Conservation (phyloP, 2,329 filamentous ascomycete species). For the Dothiorella sarmentorum region DNA sequence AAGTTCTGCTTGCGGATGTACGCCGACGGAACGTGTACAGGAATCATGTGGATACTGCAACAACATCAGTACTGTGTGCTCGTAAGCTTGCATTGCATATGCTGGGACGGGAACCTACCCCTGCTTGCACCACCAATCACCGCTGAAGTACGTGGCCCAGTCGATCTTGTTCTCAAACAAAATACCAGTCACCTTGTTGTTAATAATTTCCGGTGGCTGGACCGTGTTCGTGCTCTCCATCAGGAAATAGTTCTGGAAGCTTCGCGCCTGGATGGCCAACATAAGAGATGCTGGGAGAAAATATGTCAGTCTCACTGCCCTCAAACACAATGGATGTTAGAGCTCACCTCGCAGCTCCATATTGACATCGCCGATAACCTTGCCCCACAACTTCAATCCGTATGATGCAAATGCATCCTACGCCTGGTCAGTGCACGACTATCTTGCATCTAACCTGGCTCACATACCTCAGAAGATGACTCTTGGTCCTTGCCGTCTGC, state of each 20-base stretch:
- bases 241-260: conserved; percentile 78
- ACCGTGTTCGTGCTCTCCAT: conserved; percentile 68
- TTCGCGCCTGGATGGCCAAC: conserved; percentile 72
- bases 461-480: conserved; percentile 69
- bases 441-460: background rate
- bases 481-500: conserved; percentile 83
- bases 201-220: conserved; percentile 73
- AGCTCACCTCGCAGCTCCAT: conserved; percentile 64
- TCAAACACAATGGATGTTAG: too few species aligned
- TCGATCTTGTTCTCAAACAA: conserved; percentile 97
- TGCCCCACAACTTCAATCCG: conserved; percentile 92
- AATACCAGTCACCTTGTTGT: conserved; percentile 71
- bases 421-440: background rate
- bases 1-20: conserved; percentile 69
- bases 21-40: conserved; percentile 66
- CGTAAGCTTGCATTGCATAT: background rate
- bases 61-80: background rate
- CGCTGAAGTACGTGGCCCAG: conserved; percentile 84
- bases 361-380: conserved; percentile 66
- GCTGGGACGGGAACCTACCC: conserved; percentile 27
- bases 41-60: conserved; percentile 75
- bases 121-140: conserved; percentile 62
- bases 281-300: conserved; percentile 62
- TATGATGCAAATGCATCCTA: conserved; percentile 75
- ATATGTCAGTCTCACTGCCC: background rate